Evolutionary conservation across 2,329 filamentous ascomycete genomes (phyloP).

Genomic region (Phoma sp.): DNA sequence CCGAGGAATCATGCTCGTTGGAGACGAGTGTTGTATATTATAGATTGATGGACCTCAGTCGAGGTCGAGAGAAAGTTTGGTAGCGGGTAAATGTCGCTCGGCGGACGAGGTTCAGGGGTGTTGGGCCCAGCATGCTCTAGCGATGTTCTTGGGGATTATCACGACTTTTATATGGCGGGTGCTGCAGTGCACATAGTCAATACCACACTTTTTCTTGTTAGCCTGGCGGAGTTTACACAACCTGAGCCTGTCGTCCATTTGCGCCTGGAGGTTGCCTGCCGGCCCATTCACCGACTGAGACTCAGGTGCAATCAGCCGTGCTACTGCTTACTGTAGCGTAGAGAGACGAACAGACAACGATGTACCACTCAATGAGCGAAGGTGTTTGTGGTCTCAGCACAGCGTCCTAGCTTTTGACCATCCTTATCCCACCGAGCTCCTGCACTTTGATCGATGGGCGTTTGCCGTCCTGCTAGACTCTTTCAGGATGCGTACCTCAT

Average conservation of each 20-base stretch:
- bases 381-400: too few species aligned
- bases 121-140: not conserved
- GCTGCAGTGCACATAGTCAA: not conserved
- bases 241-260: not conserved
- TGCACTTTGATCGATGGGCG: too few species aligned
- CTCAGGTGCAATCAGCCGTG: too few species aligned
- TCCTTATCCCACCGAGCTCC: too few species aligned
- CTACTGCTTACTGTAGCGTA: too few species aligned
- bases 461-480: too few species aligned
- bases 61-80: constrained; percentile 17
- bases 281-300: too few species aligned
- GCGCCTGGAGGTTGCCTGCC: not conserved
- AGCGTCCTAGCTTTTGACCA: too few species aligned
- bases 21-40: constrained; percentile 17
- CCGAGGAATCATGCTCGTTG: not conserved
- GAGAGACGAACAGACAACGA: too few species aligned
- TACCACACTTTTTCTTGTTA: not conserved
- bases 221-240: not conserved
- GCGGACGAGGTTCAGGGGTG: constrained; percentile 8
- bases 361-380: too few species aligned
- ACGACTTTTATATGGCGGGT: not conserved
- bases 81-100: constrained; percentile 10
- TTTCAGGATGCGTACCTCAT: too few species aligned
- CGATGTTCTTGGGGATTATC: not conserved
- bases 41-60: constrained; percentile 26